Base-by-base conservation (phyloP, 768 basidiomycete species). In the Thelephora aurantiotincta region DNA sequence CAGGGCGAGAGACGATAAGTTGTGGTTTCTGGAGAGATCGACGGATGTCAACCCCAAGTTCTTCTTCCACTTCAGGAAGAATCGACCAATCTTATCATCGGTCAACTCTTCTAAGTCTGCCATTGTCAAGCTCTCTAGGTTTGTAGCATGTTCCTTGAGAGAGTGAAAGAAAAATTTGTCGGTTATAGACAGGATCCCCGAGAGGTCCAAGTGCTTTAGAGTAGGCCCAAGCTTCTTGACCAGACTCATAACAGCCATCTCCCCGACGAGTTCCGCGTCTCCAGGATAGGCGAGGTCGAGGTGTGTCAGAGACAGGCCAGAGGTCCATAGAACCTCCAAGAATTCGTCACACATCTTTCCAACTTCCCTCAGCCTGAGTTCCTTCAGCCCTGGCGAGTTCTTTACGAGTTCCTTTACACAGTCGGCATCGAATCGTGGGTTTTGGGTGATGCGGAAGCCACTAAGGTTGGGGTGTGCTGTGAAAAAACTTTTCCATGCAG, bases 361-460 rank as follows among this genome's bases (percentile, higher is more conserved):
- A 30, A 97, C 62, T 57, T 93, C 87, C 51, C 78, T 76, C 35
- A 99, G 67, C 2, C 86, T 75, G 1, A 99, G 73, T 43, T 80
- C 78, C n/a, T 63, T 71, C 14, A 98, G 65, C 44, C 73, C 71
- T 19, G 73, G 65, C 46, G 72, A 75, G 47, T 65, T 53, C 30
- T 65, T 46, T 22, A 80, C 72, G 19, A 96, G 73, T 0, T 72
- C 59, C 11, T 68, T 58, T 48, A 85, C 63, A 57, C 84, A 88
- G 11, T 72, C 69, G 3, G 80, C 58, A 59, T 90, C 79, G 62
- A 98, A 92, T 4, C 90, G 77, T 6, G 90, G 89, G 49, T 83
- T 86, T 57, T 93, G 89, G 7, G 72, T 82, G 56, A 99, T 78
- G 35, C 82, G 68, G 63, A 97, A 86, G 6, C 73, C 74, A 54